Conservation (phyloP, 2,329 filamentous ascomycete genomes). For the Paecilomyces dactylethromorphus region DNA sequence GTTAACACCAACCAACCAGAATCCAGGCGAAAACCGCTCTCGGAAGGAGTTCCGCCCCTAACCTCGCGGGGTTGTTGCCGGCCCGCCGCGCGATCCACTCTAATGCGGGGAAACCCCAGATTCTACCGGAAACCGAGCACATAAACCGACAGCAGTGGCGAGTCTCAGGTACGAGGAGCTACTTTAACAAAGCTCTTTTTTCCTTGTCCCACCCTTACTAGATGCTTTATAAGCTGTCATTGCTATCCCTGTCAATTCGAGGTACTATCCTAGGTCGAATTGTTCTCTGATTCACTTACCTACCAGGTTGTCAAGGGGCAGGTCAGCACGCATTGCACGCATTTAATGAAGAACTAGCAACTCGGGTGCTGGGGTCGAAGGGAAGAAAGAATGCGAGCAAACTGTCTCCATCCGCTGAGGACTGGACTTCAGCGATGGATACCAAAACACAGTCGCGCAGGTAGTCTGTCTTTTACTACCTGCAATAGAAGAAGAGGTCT, state of each 20-base stretch:
- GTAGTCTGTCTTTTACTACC: background rate
- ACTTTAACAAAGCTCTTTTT: background rate
- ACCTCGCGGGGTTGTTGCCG: background rate
- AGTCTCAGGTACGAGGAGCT: background rate
- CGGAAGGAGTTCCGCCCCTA: background rate
- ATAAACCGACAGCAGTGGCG: background rate
- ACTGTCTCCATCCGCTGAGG: background rate
- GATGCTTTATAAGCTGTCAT: background rate
- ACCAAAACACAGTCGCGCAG: background rate
- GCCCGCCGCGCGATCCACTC: background rate
- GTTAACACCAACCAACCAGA: background rate
- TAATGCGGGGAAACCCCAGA: background rate
- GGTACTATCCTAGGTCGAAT: background rate
- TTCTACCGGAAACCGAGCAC: background rate
- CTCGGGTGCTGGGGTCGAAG: background rate
- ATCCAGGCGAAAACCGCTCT: background rate
- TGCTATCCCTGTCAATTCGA: background rate
- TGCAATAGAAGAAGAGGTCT: slow-evolving; percentile 10
- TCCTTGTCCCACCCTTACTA: too few relatives aligned
- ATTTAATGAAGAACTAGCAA: background rate
- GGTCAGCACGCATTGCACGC: background rate
- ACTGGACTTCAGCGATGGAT: slow-evolving; percentile 1
- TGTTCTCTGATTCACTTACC: background rate
- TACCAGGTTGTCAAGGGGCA: background rate
- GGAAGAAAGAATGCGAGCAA: background rate